Conservation (phyloP, 2,329 filamentous ascomycete genomes). For the Pseudogymnoascus sp. region DNA sequence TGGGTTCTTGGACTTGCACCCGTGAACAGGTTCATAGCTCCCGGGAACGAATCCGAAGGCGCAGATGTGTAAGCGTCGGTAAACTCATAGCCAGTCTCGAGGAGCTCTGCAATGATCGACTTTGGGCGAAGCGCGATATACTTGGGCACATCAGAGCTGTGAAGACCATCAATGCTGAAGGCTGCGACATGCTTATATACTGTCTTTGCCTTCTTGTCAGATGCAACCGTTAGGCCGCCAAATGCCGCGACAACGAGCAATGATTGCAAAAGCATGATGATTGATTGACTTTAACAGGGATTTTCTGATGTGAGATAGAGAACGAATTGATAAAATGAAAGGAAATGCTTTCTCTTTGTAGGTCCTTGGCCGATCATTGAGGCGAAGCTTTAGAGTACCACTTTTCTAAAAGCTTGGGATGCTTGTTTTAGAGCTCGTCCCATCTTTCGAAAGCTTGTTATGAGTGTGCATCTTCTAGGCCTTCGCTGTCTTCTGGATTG, state of each 20-base stretch:
- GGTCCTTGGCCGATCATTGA: neutral
- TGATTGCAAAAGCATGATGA: slow-evolving; percentile 15
- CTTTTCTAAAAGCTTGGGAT: neutral
- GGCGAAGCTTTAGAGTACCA: neutral
- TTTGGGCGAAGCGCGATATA: slow-evolving; percentile 18
- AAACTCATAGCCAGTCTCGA: slow-evolving; percentile 22
- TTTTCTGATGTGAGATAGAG: neutral
- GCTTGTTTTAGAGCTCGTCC: neutral
- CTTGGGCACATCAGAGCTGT: slow-evolving; percentile 21
- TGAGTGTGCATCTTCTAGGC: neutral
- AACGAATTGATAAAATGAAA: neutral
- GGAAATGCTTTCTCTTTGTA: neutral
- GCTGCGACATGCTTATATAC: slow-evolving; percentile 21
- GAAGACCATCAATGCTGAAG: slow-evolving; percentile 23
- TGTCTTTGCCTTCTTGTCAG: slow-evolving; percentile 11
- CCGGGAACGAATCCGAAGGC: slow-evolving; percentile 27
- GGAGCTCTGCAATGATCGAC: slow-evolving; percentile 20
- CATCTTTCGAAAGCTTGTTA: neutral
- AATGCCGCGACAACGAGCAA: slow-evolving; percentile 10
- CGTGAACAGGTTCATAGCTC: slow-evolving; percentile 19
- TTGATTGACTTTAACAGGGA: neutral
- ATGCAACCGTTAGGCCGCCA: neutral
- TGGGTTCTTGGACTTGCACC: slow-evolving; percentile 22
- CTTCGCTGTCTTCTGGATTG: neutral
- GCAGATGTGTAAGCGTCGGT: slow-evolving; percentile 23